These are phyloP conservation scores for Ustilago crameri DNA, from an alignment of 1,284 basidiomycete genomes.

Conservation along the genomic window DNA sequence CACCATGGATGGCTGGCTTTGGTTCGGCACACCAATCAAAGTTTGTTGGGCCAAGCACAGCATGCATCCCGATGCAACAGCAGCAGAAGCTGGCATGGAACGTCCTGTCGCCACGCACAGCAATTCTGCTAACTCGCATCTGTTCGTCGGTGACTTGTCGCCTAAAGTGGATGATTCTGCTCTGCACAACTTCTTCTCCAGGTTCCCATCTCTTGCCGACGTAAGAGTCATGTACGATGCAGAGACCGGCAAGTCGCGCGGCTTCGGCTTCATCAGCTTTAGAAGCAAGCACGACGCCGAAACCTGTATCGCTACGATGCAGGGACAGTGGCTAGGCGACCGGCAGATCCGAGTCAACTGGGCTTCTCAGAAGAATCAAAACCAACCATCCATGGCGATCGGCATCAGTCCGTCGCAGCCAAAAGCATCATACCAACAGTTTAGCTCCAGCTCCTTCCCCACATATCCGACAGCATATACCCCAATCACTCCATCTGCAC, in stretches of 20 bases:
- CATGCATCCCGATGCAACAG: slow-evolving; percentile 31
- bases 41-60: slow-evolving; percentile 65
- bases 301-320: slow-evolving; percentile 97
- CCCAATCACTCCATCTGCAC: slow-evolving; percentile 9
- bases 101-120: slow-evolving; percentile 71
- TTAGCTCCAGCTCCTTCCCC: background rate
- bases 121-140: slow-evolving; percentile 85
- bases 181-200: slow-evolving; percentile 91
- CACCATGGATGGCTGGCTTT: slow-evolving; percentile 95
- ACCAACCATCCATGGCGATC: slow-evolving; percentile 56
- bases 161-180: slow-evolving; percentile 99
- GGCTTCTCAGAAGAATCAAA: slow-evolving; percentile 97
- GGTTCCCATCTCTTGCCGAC: slow-evolving; percentile 93
- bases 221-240: slow-evolving; percentile 99
- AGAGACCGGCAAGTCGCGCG: slow-evolving; percentile 96
- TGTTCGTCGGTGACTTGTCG: slow-evolving; percentile 97
- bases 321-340: slow-evolving; percentile 97
- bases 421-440: background rate
- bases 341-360: slow-evolving; percentile 98
- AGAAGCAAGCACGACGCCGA: slow-evolving; percentile 97
- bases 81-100: slow-evolving; percentile 3
- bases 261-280: slow-evolving; percentile 92
- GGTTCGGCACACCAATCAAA: slow-evolving; percentile 82
- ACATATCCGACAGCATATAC: background rate
- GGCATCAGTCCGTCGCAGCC: background rate